Conservation (phyloP, 306 rosid genomes). For the Dryas octopetala region DNA sequence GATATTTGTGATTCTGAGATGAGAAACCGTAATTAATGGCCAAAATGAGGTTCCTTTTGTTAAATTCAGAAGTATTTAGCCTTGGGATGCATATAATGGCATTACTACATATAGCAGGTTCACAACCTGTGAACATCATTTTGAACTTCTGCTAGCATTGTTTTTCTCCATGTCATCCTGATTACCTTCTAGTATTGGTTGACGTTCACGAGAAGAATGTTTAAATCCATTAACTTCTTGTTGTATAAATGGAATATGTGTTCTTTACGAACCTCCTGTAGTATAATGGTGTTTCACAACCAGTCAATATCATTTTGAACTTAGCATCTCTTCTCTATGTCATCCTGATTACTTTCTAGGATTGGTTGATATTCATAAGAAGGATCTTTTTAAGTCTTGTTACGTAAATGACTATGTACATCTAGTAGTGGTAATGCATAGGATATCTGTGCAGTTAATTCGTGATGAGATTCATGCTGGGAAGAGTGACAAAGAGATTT, state of each 20-base stretch:
- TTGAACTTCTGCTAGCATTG: background rate
- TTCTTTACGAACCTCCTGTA: background rate
- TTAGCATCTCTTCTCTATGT: background rate
- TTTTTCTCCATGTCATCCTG: background rate
- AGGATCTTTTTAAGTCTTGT: background rate
- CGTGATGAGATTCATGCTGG: constrained; percentile 85
- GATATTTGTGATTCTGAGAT: background rate
- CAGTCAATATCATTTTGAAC: background rate
- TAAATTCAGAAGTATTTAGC: too few species aligned
- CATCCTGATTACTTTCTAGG: background rate
- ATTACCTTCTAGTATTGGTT: background rate
- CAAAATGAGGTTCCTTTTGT: background rate
- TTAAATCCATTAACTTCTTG: background rate
- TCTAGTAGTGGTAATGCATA: background rate
- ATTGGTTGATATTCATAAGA: background rate
- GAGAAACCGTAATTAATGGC: background rate
- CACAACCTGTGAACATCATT: background rate
- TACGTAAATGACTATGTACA: background rate
- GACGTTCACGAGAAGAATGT: background rate
- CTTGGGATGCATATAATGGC: too few species aligned
- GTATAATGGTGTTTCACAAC: background rate
- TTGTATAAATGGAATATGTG: too few species aligned
- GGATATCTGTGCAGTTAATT: constrained; percentile 56
- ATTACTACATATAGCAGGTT: background rate
- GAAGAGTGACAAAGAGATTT: constrained; percentile 77